These are phyloP conservation scores for Cichorium intybus DNA, from an alignment of 140 eudicot genomes.

Conservation along the genomic window DNA sequence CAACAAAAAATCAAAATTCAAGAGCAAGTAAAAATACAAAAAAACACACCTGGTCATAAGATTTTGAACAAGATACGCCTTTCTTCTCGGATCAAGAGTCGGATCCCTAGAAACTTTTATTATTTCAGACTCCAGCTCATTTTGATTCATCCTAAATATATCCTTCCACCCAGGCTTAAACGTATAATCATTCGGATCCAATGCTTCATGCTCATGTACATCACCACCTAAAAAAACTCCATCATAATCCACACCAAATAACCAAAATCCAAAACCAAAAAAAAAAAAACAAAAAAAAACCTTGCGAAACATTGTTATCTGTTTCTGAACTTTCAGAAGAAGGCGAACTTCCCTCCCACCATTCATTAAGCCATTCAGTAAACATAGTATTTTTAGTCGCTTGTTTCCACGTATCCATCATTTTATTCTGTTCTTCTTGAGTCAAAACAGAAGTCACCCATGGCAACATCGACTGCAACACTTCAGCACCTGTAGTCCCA, in stretches of 20 bases:
- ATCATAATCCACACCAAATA: neutral
- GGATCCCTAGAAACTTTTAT: constrained; percentile 97
- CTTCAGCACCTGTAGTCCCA: constrained; percentile 99
- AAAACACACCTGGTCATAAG: constrained; percentile 88
- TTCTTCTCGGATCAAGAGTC: constrained; percentile 99
- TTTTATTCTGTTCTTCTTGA: constrained; percentile 95
- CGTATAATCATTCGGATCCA: constrained; percentile 73
- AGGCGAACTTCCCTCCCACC: constrained; percentile 87
- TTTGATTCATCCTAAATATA: constrained; percentile 97
- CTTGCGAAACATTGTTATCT: constrained; percentile 55
- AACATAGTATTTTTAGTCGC: constrained; percentile 98
- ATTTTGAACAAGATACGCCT: constrained; percentile 90
- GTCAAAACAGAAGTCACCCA: constrained; percentile 99
- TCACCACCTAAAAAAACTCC: constrained; percentile 42
- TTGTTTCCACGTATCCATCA: constrained; percentile 98
- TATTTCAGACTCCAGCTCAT: constrained; percentile 97
- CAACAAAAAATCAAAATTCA: neutral
- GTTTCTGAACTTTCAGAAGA: constrained; percentile 58
- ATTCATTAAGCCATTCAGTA: constrained; percentile 97
- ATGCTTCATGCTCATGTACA: constrained; percentile 79
- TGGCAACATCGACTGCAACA: constrained; percentile 98
- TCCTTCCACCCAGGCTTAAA: constrained; percentile 99
- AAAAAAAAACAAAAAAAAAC: constrained; percentile 27
- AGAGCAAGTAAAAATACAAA: constrained; percentile 8
- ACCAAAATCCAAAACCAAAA: neutral